A percentile compares a stretch with the other conserved stretches of the same genome.
phyloP scores from a whole-genome alignment of 2,329 filamentous ascomycete species.

The Oidium heveae region DNA sequence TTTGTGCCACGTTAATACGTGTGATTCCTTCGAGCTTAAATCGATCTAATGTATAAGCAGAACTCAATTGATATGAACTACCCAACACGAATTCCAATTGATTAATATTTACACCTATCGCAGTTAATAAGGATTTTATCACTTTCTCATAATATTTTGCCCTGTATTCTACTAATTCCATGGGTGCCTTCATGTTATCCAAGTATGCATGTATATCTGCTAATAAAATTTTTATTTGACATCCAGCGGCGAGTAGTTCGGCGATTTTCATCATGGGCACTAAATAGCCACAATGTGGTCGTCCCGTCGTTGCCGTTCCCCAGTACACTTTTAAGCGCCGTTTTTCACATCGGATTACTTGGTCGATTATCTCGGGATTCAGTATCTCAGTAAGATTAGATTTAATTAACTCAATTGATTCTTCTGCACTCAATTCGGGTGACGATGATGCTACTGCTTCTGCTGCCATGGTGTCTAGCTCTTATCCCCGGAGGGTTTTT shows the following conservation, averaged over 20 bases:
- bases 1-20: constrained; percentile 32
- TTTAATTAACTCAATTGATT: constrained; percentile 24
- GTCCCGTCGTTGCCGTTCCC: constrained; percentile 40
- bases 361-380: constrained; percentile 61
- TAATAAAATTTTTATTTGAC: constrained; percentile 48
- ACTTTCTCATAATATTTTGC: constrained; percentile 61
- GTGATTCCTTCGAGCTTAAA: constrained; percentile 35
- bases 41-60: constrained; percentile 68
- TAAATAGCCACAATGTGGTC: constrained; percentile 75
- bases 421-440: too few relatives aligned
- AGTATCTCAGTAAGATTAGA: constrained; percentile 63
- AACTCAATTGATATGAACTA: constrained; percentile 50
- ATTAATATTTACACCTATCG: constrained; percentile 38
- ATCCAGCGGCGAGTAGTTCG: constrained; percentile 63
- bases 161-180: constrained; percentile 64
- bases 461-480: too few relatives aligned
- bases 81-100: constrained; percentile 67
- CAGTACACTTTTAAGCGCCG: constrained; percentile 61
- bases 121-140: constrained; percentile 56
- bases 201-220: constrained; percentile 64
- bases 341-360: constrained; percentile 41
- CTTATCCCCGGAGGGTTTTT: too few relatives aligned
- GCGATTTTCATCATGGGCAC: constrained; percentile 64
- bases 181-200: constrained; percentile 63
- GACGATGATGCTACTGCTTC: too few relatives aligned